Percentiles rank a stretch among this genome's conserved stretches.
Conservation (phyloP, 2,329 filamentous ascomycete genomes). For the Lojkania enalia region DNA sequence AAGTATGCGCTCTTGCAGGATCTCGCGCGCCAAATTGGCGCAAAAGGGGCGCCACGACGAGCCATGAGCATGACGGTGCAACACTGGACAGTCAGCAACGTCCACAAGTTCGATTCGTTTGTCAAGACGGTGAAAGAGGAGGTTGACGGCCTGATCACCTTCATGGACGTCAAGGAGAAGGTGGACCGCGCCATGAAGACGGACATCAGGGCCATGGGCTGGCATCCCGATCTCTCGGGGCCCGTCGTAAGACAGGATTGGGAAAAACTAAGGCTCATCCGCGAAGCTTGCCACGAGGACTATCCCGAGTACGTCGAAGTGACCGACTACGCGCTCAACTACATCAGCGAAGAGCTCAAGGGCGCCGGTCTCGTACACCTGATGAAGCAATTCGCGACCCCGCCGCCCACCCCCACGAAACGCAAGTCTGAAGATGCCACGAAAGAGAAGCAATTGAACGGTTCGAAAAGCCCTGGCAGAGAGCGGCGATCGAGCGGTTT, state of each 20-base stretch:
- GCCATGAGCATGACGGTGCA: slow-evolving; percentile 39
- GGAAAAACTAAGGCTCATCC: slow-evolving; percentile 50
- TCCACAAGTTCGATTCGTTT: slow-evolving; percentile 46
- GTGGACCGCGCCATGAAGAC: slow-evolving; percentile 50
- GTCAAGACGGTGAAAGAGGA: slow-evolving; percentile 47
- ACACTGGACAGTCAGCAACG: slow-evolving; percentile 50
- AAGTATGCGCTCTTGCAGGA: slow-evolving; percentile 49
- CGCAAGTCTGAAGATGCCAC: slow-evolving; percentile 30
- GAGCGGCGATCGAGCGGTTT: slow-evolving; percentile 38
- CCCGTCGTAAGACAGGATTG: slow-evolving; percentile 36
- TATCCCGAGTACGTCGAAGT: slow-evolving; percentile 52
- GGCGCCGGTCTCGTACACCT: slow-evolving; percentile 26
- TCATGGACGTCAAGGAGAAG: slow-evolving; percentile 49
- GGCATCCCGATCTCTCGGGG: slow-evolving; percentile 50
- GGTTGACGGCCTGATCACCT: slow-evolving; percentile 49
- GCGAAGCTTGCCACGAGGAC: slow-evolving; percentile 47
- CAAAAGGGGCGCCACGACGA: slow-evolving; percentile 38
- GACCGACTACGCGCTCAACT: slow-evolving; percentile 47
- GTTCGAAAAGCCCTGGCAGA: slow-evolving; percentile 25
- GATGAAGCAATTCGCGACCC: slow-evolving; percentile 22
- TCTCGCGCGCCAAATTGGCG: slow-evolving; percentile 37
- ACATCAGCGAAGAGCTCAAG: slow-evolving; percentile 45
- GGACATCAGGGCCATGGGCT: slow-evolving; percentile 53
- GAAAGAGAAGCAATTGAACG: slow-evolving; percentile 12
- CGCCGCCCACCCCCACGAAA: slow-evolving; percentile 11